A percentile compares a stretch with the other conserved stretches of the same genome.
These are phyloP conservation scores for Fusarium longipes DNA, from an alignment of 2,329 filamentous ascomycete species.

Conservation along the genomic window DNA sequence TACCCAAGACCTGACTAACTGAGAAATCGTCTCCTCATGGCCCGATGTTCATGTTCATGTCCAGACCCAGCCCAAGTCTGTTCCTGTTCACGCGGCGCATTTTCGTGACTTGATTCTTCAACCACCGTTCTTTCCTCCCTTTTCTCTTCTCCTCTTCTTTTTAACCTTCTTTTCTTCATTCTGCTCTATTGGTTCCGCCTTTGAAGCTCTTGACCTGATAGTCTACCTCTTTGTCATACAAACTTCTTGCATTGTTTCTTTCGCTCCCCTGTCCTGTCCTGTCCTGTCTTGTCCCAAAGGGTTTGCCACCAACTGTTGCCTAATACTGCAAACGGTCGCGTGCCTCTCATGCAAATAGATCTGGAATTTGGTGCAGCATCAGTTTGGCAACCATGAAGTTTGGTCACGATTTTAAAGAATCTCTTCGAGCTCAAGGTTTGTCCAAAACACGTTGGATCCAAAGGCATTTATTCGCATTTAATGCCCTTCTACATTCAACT, in stretches of 20 bases:
- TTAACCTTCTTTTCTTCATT: not conserved
- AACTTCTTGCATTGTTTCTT: not conserved
- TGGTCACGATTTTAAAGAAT: slow-evolving; percentile 79
- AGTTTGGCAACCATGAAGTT: slow-evolving; percentile 77
- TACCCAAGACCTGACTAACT: not conserved
- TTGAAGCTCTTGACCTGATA: not conserved
- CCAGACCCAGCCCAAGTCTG: not conserved
- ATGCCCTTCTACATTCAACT: not conserved
- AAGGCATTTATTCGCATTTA: not conserved
- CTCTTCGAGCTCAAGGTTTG: slow-evolving; percentile 70
- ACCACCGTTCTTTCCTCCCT: not conserved
- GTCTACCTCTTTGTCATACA: not conserved
- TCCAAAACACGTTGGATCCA: not conserved
- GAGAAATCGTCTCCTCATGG: not conserved
- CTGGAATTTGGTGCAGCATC: slow-evolving; percentile 15
- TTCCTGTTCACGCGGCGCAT: slow-evolving; percentile 28
- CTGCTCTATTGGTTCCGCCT: not conserved
- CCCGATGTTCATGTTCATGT: not conserved
- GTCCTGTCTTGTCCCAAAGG: too few species aligned
- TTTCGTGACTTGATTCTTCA: slow-evolving; percentile 23
- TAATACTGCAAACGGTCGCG: slow-evolving; percentile 39
- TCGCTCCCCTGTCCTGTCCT: not conserved
- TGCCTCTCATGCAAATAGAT: slow-evolving; percentile 32
- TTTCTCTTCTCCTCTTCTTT: not conserved
- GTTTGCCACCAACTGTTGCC: slow-evolving; percentile 18